phyloP scores from a whole-genome alignment of 2,329 filamentous ascomycete genomes.

The Cladosporium sp. region DNA sequence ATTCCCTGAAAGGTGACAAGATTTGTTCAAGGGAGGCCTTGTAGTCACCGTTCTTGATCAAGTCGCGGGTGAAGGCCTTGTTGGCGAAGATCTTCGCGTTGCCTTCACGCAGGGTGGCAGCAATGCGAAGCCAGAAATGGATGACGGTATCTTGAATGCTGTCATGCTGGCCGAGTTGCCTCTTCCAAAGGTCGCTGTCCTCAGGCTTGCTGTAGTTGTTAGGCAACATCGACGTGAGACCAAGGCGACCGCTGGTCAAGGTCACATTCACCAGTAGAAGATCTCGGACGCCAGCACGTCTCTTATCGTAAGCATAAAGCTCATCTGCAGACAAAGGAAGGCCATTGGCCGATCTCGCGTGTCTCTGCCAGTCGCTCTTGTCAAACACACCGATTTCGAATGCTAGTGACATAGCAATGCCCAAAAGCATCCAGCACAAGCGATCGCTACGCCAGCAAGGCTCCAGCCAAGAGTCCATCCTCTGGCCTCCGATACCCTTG shows the following conservation, averaged over 20 bases:
- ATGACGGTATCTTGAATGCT: constrained; percentile 57
- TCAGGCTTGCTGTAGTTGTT: constrained; percentile 41
- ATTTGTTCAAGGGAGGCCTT: constrained; percentile 78
- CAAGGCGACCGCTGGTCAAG: constrained; percentile 88
- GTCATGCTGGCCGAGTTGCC: constrained; percentile 31
- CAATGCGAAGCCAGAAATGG: constrained; percentile 92
- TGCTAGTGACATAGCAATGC: constrained; percentile 82
- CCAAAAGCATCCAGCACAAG: constrained; percentile 97
- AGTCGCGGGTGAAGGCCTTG: constrained; percentile 80
- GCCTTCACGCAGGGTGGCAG: constrained; percentile 85
- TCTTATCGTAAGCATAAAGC: constrained; percentile 73
- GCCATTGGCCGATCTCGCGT: constrained; percentile 53
- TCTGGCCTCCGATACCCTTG: constrained; percentile 72
- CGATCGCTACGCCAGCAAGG: constrained; percentile 88
- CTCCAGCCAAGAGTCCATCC: constrained; percentile 94
- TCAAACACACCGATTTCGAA: constrained; percentile 97
- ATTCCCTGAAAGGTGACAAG: constrained; percentile 73
- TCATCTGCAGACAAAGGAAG: constrained; percentile 49
- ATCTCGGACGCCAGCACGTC: constrained; percentile 79
- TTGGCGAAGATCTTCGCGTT: constrained; percentile 88
- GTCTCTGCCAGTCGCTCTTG: constrained; percentile 62
- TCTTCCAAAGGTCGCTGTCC: constrained; percentile 35
- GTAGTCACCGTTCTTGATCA: constrained; percentile 85
- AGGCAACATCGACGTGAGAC: constrained; percentile 91
- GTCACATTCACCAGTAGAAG: constrained; percentile 88